Conservation (phyloP, 306 rosid genomes). For the Coriaria nepalensis region DNA sequence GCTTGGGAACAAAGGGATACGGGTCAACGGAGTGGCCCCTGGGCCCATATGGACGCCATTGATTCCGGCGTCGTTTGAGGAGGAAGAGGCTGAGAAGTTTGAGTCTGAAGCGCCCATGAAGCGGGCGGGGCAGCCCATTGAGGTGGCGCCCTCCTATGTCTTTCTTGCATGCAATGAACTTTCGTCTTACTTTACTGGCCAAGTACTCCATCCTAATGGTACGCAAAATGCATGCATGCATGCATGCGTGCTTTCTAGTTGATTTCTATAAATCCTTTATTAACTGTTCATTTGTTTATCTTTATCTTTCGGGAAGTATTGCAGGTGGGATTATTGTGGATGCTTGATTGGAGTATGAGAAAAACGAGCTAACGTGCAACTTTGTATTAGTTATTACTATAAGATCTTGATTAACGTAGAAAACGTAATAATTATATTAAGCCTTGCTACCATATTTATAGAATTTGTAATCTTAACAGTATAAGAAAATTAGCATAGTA, state of each 20-base stretch:
- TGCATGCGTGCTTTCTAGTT: neutral
- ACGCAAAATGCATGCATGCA: too few relatives aligned
- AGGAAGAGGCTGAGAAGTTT: conserved; percentile 20
- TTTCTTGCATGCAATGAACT: conserved; percentile 63
- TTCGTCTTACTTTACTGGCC: conserved; percentile 66
- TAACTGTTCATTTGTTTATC: neutral
- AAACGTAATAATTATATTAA: too few relatives aligned
- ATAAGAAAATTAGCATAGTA: too few relatives aligned
- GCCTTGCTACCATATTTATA: too few relatives aligned
- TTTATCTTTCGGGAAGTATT: too few relatives aligned
- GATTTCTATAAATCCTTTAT: neutral
- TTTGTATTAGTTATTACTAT: too few relatives aligned
- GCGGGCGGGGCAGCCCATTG: conserved; percentile 68
- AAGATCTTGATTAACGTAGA: too few relatives aligned
- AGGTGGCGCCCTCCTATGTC: conserved; percentile 56
- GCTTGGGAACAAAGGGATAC: conserved; percentile 35
- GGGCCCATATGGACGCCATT: conserved; percentile 84
- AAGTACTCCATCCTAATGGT: conserved; percentile 83
- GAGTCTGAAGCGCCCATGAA: conserved; percentile 50
- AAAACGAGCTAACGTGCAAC: too few relatives aligned
- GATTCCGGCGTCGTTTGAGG: conserved; percentile 28
- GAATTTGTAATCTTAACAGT: too few relatives aligned
- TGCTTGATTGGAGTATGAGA: too few relatives aligned
- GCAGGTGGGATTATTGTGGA: too few relatives aligned
- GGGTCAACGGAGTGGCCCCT: conserved; percentile 77